phyloP scores from a whole-genome alignment of 345 rosid species.

The Barbarea vulgaris region DNA sequence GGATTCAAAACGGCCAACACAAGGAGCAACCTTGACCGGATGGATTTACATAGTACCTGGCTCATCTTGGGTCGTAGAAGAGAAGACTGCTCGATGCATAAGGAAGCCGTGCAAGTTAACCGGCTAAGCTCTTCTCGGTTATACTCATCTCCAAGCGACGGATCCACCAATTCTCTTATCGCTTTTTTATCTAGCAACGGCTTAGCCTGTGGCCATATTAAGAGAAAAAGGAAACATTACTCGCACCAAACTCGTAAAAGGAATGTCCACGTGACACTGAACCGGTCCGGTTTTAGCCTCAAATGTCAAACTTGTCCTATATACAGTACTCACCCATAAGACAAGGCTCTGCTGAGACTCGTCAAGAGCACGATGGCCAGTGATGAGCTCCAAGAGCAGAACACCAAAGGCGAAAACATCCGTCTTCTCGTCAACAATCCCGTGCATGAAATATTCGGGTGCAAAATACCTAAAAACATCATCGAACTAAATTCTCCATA shows the following conservation, averaged over 20 bases:
- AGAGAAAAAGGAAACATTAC: conserved; percentile 11
- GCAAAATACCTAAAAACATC: conserved; percentile 70
- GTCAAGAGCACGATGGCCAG: conserved; percentile 78
- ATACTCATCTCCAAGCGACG: conserved; percentile 57
- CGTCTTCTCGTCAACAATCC: conserved; percentile 91
- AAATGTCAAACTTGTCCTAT: conserved; percentile 3
- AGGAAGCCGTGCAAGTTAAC: conserved; percentile 68
- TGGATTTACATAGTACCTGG: conserved; percentile 52
- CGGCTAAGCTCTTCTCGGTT: conserved; percentile 69
- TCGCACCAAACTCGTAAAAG: background rate
- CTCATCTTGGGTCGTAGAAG: conserved; percentile 86
- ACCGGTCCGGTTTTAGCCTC: conserved; percentile 10
- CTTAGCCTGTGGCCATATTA: conserved; percentile 59
- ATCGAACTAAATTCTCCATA: background rate
- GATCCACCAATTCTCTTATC: conserved; percentile 60
- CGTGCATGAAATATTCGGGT: conserved; percentile 94
- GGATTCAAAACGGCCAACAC: background rate
- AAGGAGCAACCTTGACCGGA: background rate
- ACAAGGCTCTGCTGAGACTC: conserved; percentile 71
- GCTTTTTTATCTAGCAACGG: conserved; percentile 67
- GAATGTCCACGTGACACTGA: background rate
- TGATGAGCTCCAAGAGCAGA: conserved; percentile 83
- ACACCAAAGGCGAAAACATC: conserved; percentile 92
- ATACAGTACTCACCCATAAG: conserved; percentile 62
- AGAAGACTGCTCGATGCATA: conserved; percentile 83